Evolutionary conservation across 176 grass and related monocot genomes (phyloP).

Genomic region (Zea luxurians): DNA sequence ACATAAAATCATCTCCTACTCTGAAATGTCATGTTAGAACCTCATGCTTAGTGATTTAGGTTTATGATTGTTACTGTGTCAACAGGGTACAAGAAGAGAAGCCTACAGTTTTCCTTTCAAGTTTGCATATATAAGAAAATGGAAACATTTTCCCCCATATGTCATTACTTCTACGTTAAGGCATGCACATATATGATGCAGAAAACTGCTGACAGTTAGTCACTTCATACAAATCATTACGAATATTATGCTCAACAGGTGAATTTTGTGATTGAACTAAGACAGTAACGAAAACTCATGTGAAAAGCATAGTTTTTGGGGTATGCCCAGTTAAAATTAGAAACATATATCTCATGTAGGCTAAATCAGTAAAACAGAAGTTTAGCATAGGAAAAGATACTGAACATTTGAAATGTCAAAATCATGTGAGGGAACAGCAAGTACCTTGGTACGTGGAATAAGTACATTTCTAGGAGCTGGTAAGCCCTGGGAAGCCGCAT

Average conservation of each 20-base stretch:
- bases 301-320: not conserved
- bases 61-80: not conserved
- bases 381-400: not conserved
- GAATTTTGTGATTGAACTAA: not conserved
- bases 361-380: not conserved
- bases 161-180: not conserved
- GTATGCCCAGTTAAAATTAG: not conserved
- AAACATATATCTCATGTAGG: slow-evolving; percentile 11
- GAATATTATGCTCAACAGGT: not conserved
- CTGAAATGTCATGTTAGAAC: not conserved
- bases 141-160: not conserved
- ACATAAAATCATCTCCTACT: slow-evolving; percentile 11
- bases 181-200: slow-evolving; percentile 4
- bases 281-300: not conserved
- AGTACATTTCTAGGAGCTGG: slow-evolving; percentile 80
- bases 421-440: slow-evolving; percentile 3
- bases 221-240: not conserved
- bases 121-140: not conserved
- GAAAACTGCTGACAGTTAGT: not conserved
- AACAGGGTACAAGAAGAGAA: not conserved
- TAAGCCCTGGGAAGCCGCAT: slow-evolving; percentile 78
- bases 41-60: slow-evolving; percentile 9
- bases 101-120: not conserved
- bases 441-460: slow-evolving; percentile 96
- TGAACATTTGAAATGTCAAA: slow-evolving; percentile 11